Evolutionary conservation across 2,329 filamentous ascomycete species (phyloP).

Genomic region (Didymella exigua): DNA sequence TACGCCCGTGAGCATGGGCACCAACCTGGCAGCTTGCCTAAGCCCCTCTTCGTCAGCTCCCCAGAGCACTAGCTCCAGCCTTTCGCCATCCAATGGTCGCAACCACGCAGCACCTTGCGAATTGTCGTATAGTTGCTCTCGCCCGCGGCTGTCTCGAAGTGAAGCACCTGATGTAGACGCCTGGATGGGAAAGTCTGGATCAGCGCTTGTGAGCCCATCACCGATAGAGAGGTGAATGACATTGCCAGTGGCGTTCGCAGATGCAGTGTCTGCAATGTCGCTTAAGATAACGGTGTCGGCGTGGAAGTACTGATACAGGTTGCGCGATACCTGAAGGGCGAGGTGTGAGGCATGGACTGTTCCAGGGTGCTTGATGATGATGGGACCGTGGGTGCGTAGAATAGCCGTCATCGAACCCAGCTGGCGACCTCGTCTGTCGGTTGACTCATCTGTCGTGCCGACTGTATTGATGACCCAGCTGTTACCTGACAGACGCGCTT

Average conservation of each 20-base stretch:
- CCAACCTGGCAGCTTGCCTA: slow-evolving; percentile 57
- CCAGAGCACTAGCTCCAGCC: slow-evolving; percentile 63
- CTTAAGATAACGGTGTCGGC: slow-evolving; percentile 56
- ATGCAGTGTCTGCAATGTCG: not conserved
- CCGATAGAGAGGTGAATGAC: slow-evolving; percentile 51
- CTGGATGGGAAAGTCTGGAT: slow-evolving; percentile 41
- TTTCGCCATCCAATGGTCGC: slow-evolving; percentile 53
- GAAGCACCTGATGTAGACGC: slow-evolving; percentile 23
- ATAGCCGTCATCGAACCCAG: slow-evolving; percentile 61
- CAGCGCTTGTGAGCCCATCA: slow-evolving; percentile 24
- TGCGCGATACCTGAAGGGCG: slow-evolving; percentile 62
- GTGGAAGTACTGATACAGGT: slow-evolving; percentile 63
- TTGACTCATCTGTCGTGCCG: slow-evolving; percentile 10
- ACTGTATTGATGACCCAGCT: slow-evolving; percentile 14
- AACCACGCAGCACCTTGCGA: slow-evolving; percentile 59
- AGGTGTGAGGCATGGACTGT: slow-evolving; percentile 39
- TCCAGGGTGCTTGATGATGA: slow-evolving; percentile 51
- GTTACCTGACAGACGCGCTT: not conserved
- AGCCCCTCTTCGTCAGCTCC: slow-evolving; percentile 56
- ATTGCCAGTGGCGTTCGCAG: slow-evolving; percentile 48
- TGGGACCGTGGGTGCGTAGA: slow-evolving; percentile 54
- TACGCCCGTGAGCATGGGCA: slow-evolving; percentile 62
- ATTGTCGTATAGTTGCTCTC: slow-evolving; percentile 27
- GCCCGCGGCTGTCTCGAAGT: slow-evolving; percentile 31
- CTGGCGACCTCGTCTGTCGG: slow-evolving; percentile 54